Evolutionary conservation across 495 filamentous ascomycete species (phyloP), one percentile per base, ranked within the genome.

Genomic region (Annulohypoxylon bovei): DNA sequence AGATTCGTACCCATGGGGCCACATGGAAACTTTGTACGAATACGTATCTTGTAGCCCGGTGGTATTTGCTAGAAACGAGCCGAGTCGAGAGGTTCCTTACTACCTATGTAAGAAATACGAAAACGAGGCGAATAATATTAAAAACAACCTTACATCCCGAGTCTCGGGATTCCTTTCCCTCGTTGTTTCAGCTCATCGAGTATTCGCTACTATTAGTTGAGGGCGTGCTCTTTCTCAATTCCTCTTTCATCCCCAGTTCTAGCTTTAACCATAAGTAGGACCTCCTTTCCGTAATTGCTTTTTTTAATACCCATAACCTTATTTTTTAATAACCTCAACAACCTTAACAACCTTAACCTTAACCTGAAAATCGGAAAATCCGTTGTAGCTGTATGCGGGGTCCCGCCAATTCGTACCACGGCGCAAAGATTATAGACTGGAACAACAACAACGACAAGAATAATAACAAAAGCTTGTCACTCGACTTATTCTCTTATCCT

Each of bases 111-210:
- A 23, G 54, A 27, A 66, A 72, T 72, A 72, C 69, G 69, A 72
- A 72, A 72, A 72, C 69, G 69, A 72, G 64, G 18, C 53, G 30
- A 62, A 67, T 64, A 49, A 64, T 72, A 67, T 63, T 72, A 72
- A 72, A 72, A 64, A 63, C 54, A 12, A 20, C 46, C 58, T 37
- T 56, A 52, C 64, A 54, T 67, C 69, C 64, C 54, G 14, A 33
- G n/a, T 59, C 57, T 56, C 23, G 23, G 7, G n/a, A 7, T 12
- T 20, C 20, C 56, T 60, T 61, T 25, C 32, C 28, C 16, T 53
- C 11, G 30, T 22, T 22, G 18, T 67, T 67, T 42, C 18, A 67
- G 69, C 54, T 39, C 53, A 55, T 55, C 25, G 61, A 70, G 47
- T 70, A 23, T 61, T 61, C 47, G 11, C 47, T 39, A 39, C 30